phyloP scores from a whole-genome alignment of 73 alveolate genomes.

The Paraurostyla sp. region DNA sequence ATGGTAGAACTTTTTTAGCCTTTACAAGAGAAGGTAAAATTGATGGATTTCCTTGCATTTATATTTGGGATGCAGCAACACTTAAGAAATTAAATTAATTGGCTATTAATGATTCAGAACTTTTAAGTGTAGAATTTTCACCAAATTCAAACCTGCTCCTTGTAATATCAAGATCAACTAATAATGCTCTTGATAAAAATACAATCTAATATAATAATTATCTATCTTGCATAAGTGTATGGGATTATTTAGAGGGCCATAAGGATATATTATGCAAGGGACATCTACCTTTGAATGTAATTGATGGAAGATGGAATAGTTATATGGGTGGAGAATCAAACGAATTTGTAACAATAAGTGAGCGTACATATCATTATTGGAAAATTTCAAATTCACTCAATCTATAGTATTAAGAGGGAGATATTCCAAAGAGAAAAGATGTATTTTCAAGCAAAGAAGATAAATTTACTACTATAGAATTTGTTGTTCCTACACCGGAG shows the following conservation, averaged over 20 bases:
- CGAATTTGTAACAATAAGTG: constrained; percentile 60
- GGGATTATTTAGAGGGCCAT: constrained; percentile 78
- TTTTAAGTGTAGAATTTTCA: constrained; percentile 58
- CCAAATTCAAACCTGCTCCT: constrained; percentile 64
- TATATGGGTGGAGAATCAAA: constrained; percentile 48
- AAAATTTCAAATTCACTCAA: constrained; percentile 63
- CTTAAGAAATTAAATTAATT: constrained; percentile 62
- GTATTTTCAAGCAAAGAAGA: constrained; percentile 50
- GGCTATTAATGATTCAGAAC: constrained; percentile 49
- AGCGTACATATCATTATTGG: constrained; percentile 68
- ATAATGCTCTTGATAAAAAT: background rate
- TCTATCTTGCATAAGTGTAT: constrained; percentile 43
- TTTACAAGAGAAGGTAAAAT: constrained; percentile 28
- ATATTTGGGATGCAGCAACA: constrained; percentile 72
- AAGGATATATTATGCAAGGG: constrained; percentile 59
- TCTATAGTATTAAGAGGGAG: constrained; percentile 71
- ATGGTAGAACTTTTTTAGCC: constrained; percentile 59
- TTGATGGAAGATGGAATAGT: constrained; percentile 71
- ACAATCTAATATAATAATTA: background rate
- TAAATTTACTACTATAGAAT: constrained; percentile 48
- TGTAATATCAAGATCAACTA: constrained; percentile 45
- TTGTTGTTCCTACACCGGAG: constrained; percentile 56
- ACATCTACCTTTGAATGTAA: constrained; percentile 43
- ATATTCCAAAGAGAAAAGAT: constrained; percentile 45
- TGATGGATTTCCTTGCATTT: constrained; percentile 75